Evolutionary conservation across 441 rosid genomes (phyloP).

Genomic region (Erodium moschatum): DNA sequence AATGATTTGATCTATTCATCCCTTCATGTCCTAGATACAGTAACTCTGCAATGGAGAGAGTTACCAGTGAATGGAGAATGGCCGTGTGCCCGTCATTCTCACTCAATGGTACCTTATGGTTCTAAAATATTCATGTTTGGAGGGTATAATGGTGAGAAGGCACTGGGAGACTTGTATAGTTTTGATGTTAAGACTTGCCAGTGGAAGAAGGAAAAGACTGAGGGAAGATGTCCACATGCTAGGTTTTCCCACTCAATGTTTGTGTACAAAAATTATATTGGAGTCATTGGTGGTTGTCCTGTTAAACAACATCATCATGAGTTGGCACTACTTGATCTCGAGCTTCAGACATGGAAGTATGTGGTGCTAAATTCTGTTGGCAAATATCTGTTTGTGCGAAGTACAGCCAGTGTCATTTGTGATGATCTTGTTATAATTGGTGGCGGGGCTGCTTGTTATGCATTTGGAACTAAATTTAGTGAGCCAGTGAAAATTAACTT

Average conservation of each 20-base stretch:
- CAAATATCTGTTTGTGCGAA: slow-evolving; percentile 65
- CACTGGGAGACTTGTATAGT: slow-evolving; percentile 70
- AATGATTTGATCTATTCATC: slow-evolving; percentile 49
- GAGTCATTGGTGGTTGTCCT: slow-evolving; percentile 90
- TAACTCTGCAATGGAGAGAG: slow-evolving; percentile 56
- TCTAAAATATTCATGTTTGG: slow-evolving; percentile 67
- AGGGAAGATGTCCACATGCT: slow-evolving; percentile 65
- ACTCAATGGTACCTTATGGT: slow-evolving; percentile 64
- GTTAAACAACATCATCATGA: slow-evolving; percentile 62
- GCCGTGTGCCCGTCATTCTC: slow-evolving; percentile 87
- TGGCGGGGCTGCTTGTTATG: slow-evolving; percentile 97
- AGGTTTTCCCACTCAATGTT: slow-evolving; percentile 90
- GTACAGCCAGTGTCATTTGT: slow-evolving; percentile 55
- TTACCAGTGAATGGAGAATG: slow-evolving; percentile 38
- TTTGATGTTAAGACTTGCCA: slow-evolving; percentile 46
- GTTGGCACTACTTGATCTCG: slow-evolving; percentile 61
- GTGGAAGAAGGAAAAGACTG: slow-evolving; percentile 65
- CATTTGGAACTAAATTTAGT: slow-evolving; percentile 89
- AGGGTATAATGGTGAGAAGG: slow-evolving; percentile 65
- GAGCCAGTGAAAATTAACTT: slow-evolving; percentile 65
- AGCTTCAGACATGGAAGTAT: slow-evolving; percentile 48
- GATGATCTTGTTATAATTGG: slow-evolving; percentile 73
- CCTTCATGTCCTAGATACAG: slow-evolving; percentile 46
- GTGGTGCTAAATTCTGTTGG: slow-evolving; percentile 49
- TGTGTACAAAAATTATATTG: slow-evolving; percentile 51